Base-by-base conservation (phyloP, 768 basidiomycete genomes). In the Phaffia australis region DNA sequence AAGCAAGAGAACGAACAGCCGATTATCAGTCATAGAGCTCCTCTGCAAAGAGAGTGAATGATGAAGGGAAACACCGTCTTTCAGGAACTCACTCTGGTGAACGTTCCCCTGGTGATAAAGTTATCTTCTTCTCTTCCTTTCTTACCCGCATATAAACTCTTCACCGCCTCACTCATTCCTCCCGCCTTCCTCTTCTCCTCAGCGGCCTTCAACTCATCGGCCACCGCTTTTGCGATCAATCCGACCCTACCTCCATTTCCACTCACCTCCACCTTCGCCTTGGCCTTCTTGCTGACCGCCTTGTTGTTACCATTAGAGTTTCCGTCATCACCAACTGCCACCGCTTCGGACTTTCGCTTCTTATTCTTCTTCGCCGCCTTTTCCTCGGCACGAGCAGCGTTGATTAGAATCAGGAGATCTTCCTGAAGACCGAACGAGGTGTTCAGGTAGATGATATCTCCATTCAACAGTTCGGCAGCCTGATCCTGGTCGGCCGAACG, bases 21-120 rank as follows among this genome's bases (percentile, higher is more conserved):
- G 35, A 11, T n/a, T 42, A 42, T 42, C 35, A 42, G 35, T 42
- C 35, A 4, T 42, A 42, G 35, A 11, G 11, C 6, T 42, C 11
- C 6, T 42, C 35, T 11, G 35, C 4, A 42, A 11, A 42, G 35
- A 11, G 11, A 42, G 35, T 11, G 11, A 42, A 42, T 4, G 11
- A 5, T 42, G 35, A 42, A 42, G 35, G 35, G 35, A 11, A 42
- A 42, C 6, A 42, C 4, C 35, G n/a, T n/a, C n/a, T n/a, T 42
- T 42, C 35, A 27, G 23, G 1, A 2, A 79, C 90, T 76, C 73
- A 91, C 90, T 78, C 91, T 83, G 11, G 87, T 93, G 71, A 93
- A 95, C 16, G 91, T 94, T 21, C 85, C 84, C 82, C 86, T 87
- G 0, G 90, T 93, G 82, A 89, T 89, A 71, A 91, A 93, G 7